Evolutionary conservation across 83 land plant species (phyloP).

Genomic region (Picea abies): DNA sequence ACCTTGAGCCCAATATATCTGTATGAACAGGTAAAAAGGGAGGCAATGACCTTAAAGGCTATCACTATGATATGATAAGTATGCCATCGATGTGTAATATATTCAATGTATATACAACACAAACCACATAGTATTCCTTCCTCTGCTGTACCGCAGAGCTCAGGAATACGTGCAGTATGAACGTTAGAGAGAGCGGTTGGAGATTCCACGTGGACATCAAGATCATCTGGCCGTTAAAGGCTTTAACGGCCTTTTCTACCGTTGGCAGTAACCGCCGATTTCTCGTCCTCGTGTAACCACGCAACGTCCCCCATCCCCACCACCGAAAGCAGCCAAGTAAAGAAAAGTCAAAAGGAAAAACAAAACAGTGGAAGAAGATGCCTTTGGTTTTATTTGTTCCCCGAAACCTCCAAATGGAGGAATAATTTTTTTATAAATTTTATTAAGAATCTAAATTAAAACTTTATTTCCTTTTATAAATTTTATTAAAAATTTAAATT

Average conservation of each 20-base stretch:
- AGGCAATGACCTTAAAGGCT: not conserved
- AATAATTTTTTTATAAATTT: too few species aligned
- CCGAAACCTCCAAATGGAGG: too few species aligned
- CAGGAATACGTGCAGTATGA: conserved; percentile 10
- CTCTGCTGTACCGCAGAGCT: not conserved
- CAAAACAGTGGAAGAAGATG: too few species aligned
- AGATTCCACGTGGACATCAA: too few species aligned
- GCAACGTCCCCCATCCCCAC: too few species aligned
- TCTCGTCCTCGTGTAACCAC: too few species aligned
- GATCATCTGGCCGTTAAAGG: conserved; percentile 7
- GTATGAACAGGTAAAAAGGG: not conserved
- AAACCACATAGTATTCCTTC: conserved; percentile 6
- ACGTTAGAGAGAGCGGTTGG: conserved; percentile 13
- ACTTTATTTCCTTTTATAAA: too few species aligned
- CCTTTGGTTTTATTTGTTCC: too few species aligned
- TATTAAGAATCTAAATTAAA: too few species aligned
- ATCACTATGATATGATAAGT: not conserved
- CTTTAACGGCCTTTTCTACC: not conserved
- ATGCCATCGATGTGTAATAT: not conserved
- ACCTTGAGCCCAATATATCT: not conserved
- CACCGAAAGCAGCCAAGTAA: too few species aligned
- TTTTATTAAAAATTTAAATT: too few species aligned
- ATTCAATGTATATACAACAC: not conserved
- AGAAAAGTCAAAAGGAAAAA: too few species aligned
- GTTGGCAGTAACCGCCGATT: conserved; percentile 10